Evolutionary conservation across 164 flowering plant genomes (phyloP).

Genomic region (Aristolochia fimbriata): DNA sequence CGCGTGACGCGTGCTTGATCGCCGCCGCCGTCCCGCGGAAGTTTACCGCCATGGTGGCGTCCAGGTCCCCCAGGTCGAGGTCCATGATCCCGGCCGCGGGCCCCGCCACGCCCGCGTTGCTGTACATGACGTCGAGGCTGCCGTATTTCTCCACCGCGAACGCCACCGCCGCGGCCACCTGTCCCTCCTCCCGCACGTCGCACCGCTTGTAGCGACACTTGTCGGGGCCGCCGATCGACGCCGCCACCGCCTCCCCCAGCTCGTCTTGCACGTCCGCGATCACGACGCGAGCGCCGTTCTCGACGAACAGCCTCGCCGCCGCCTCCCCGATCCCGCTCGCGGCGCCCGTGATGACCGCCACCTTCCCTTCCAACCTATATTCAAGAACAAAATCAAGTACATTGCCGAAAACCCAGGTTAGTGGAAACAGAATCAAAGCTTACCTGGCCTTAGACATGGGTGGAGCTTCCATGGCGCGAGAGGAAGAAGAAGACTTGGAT

Average conservation of each 20-base stretch:
- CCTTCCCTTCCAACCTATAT: conserved; percentile 18
- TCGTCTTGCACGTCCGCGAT: conserved; percentile 23
- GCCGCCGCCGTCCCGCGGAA: not conserved
- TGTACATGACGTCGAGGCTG: conserved; percentile 18
- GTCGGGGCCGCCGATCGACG: conserved; percentile 13
- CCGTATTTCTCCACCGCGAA: conserved; percentile 15
- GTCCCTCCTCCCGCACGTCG: conserved; percentile 23
- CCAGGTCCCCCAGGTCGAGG: conserved; percentile 1
- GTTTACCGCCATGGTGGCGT: conserved; percentile 3
- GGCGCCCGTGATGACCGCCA: conserved; percentile 13
- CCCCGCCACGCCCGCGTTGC: conserved; percentile 23
- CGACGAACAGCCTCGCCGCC: conserved; percentile 8
- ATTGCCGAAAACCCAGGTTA: too few species aligned
- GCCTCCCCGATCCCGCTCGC: conserved; percentile 16
- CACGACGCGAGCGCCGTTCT: conserved; percentile 10
- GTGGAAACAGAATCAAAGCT: not conserved
- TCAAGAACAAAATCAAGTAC: too few species aligned
- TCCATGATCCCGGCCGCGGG: not conserved
- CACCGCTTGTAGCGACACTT: conserved; percentile 16
- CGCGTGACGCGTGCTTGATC: conserved; percentile 8
- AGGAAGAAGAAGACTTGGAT: too few species aligned
- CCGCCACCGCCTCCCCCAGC: conserved; percentile 10
- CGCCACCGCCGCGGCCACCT: conserved; percentile 12
- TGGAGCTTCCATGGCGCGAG: too few species aligned
- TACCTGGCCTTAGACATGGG: too few species aligned